These are phyloP conservation scores for Stephanodiscus minutulus DNA, from an alignment of 108 stramenopile species.

Conservation along the genomic window DNA sequence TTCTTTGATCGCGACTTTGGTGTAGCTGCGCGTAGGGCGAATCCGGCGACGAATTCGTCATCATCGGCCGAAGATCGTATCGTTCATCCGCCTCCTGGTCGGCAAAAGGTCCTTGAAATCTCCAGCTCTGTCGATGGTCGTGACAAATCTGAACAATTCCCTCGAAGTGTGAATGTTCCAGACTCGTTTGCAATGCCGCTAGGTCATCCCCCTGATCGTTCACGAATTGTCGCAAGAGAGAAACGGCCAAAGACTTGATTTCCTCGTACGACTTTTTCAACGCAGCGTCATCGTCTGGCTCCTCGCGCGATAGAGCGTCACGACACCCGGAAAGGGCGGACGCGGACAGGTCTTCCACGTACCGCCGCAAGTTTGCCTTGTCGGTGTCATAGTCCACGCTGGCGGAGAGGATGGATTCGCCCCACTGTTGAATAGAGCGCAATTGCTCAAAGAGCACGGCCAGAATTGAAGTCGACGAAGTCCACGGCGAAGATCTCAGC, in stretches of 20 bases:
- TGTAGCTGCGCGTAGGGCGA: conserved; percentile 24
- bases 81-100: conserved; percentile 18
- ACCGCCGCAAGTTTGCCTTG: conserved; percentile 1
- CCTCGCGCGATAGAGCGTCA: conserved; percentile 3
- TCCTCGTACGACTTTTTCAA: conserved; percentile 28
- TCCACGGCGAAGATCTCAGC: conserved; percentile 19
- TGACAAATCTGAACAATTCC: conserved; percentile 53
- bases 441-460: conserved; percentile 23
- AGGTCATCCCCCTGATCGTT: conserved; percentile 34
- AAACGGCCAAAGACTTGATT: conserved; percentile 26
- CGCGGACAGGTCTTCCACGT: conserved; percentile 33
- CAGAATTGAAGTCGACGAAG: conserved; percentile 31
- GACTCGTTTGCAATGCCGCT: conserved; percentile 28
- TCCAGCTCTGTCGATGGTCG: conserved; percentile 47
- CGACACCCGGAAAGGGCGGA: conserved; percentile 23
- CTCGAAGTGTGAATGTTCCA: conserved; percentile 38
- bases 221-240: conserved; percentile 29
- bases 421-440: conserved; percentile 12
- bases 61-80: conserved; percentile 36
- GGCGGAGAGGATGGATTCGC: conserved; percentile 2
- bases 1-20: conserved; percentile 19
- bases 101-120: conserved; percentile 23
- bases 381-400: conserved; percentile 13
- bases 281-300: conserved; percentile 6
- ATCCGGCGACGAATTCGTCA: conserved; percentile 9